Base-by-base conservation (phyloP, 495 filamentous ascomycete species). In the Aspergillus carlsbadensis region DNA sequence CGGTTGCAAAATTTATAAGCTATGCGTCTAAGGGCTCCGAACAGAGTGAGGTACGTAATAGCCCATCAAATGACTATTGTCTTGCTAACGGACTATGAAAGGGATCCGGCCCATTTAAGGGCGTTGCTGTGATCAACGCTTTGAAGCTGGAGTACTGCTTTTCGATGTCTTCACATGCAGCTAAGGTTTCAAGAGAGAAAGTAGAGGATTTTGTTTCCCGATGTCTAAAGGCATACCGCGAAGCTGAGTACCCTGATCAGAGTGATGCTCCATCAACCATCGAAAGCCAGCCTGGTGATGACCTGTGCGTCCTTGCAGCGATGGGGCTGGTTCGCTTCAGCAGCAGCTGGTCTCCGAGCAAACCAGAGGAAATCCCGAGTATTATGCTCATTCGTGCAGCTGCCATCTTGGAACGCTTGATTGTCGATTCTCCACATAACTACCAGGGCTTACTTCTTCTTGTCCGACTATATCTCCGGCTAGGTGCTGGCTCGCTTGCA, bases 131-230 rank as follows among this genome's bases (percentile, higher is more conserved):
- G 49, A 81, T 83, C 58, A 86, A 85, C 58, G 70, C 72, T 18
- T 68, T 83, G 33, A 86, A 84, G 50, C 62, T 83, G 24, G 73
- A 82, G n/a, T 86, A 84, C 56, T 75, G 79, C 46, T 69, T 84
- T 35, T 64, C 68, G 3, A 60, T 77, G 13, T 76, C 82, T 33
- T 78, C 77, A 1, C 65, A 64, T 18, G 72, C 70, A 24, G 63
- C 63, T 14, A 68, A 65, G 21, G 56, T 65, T 5, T 67, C 70
- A 2, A 65, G 61, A 43, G 39, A 71, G 17, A 61, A 64, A 29
- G 58, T 75, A 6, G 76, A 81, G 39, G 66, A 68, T 3, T 80
- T 84, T 47, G 67, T 81, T 20, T 63, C 61, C 17, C 70, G 70
- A 26, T 81, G 80, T 49, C 56, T 86, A 20, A 66, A 71, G 42